Conservation (phyloP, 305 asterid genomes). For the Ruellia speciosa region DNA sequence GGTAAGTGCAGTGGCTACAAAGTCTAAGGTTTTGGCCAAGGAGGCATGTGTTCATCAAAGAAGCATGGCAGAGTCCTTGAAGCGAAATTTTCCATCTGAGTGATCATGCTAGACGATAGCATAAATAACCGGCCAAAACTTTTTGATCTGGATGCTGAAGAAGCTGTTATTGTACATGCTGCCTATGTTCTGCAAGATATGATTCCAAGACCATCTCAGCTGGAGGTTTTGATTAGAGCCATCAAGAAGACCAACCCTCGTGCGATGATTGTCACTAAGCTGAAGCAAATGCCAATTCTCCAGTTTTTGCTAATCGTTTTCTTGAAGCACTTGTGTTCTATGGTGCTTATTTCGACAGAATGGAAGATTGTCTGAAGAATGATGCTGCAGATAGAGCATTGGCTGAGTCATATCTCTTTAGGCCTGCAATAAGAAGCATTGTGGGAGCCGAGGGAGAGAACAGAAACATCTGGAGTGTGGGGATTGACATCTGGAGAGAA, state of each 20-base stretch:
- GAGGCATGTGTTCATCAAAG: neutral
- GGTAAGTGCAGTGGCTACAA: neutral
- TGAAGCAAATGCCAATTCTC: constrained; percentile 25
- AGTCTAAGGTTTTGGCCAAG: too few relatives aligned
- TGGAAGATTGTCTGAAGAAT: constrained; percentile 24
- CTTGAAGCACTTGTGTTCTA: constrained; percentile 28
- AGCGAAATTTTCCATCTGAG: constrained; percentile 13
- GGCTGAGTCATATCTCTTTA: constrained; percentile 17
- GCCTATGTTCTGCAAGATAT: constrained; percentile 13
- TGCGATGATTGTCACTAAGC: constrained; percentile 26
- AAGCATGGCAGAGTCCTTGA: constrained; percentile 24
- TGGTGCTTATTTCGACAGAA: constrained; percentile 29
- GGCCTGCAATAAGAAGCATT: constrained; percentile 17
- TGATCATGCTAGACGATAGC: constrained; percentile 11
- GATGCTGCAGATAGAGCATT: constrained; percentile 17
- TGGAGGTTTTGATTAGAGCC: constrained; percentile 19
- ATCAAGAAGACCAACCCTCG: constrained; percentile 23
- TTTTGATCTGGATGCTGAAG: constrained; percentile 10
- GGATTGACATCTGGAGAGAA: constrained; percentile 30
- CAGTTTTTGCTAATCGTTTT: constrained; percentile 26
- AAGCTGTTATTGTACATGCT: constrained; percentile 8
- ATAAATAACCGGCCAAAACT: neutral
- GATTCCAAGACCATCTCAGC: constrained; percentile 13
- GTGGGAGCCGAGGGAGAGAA: constrained; percentile 28
- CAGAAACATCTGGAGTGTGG: constrained; percentile 22